A percentile compares a stretch with the other conserved stretches of the same genome.
These are phyloP conservation scores for Aaosphaeria pasadenensis DNA, from an alignment of 2,329 filamentous ascomycete species.

Conservation along the genomic window DNA sequence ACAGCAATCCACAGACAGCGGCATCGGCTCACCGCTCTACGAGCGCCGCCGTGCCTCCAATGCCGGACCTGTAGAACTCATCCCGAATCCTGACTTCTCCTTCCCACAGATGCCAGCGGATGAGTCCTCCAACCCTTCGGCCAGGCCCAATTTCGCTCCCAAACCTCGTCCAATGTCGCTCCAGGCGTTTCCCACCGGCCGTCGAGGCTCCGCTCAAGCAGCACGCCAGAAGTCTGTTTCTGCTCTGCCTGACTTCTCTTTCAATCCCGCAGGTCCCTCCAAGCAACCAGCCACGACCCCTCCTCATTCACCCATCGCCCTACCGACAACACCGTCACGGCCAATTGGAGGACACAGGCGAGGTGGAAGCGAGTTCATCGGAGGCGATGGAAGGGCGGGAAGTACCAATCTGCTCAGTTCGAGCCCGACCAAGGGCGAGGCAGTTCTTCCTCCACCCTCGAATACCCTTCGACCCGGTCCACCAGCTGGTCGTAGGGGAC, in stretches of 20 bases:
- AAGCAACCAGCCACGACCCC: slow-evolving; percentile 26
- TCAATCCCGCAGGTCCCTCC: slow-evolving; percentile 45
- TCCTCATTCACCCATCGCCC: slow-evolving; percentile 35
- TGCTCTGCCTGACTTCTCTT: slow-evolving; percentile 47
- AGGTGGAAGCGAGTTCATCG: slow-evolving; percentile 83
- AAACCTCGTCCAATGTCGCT: slow-evolving; percentile 36
- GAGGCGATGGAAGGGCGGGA: slow-evolving; percentile 58
- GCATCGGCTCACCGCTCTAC: slow-evolving; percentile 35
- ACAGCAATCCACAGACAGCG: slow-evolving; percentile 27
- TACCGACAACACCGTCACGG: slow-evolving; percentile 49
- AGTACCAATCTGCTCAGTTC: slow-evolving; percentile 60
- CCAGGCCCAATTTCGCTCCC: slow-evolving; percentile 31
- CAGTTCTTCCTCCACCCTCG: slow-evolving; percentile 55
- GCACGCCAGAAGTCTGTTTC: slow-evolving; percentile 41
- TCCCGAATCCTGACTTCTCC: slow-evolving; percentile 48
- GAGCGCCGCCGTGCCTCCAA: slow-evolving; percentile 31
- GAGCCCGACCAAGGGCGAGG: slow-evolving; percentile 66
- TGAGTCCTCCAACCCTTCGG: slow-evolving; percentile 30
- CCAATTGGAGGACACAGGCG: slow-evolving; percentile 63
- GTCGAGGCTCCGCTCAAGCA: slow-evolving; percentile 32
- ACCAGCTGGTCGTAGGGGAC: slow-evolving; percentile 60
- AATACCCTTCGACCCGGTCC: slow-evolving; percentile 48
- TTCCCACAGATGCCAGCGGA: slow-evolving; percentile 43
- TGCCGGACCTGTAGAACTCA: slow-evolving; percentile 40
- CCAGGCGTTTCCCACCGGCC: slow-evolving; percentile 31